Percentiles rank a stretch among this genome's conserved stretches.
Evolutionary conservation across 1,284 basidiomycete genomes (phyloP).

Genomic region (Fomes fomentarius): DNA sequence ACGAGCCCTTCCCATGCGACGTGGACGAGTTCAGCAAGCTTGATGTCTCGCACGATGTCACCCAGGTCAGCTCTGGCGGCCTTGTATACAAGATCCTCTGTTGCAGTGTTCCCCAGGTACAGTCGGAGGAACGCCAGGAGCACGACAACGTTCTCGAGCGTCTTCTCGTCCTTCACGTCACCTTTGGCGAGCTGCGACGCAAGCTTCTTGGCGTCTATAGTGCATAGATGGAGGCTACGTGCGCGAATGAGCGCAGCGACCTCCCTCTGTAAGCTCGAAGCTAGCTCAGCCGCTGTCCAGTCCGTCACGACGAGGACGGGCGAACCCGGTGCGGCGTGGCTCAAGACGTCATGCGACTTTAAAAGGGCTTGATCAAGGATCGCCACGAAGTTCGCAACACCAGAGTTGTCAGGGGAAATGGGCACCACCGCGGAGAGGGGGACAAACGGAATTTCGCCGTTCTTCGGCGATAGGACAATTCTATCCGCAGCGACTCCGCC

Average conservation of each 20-base stretch:
- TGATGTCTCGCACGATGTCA: constrained; percentile 44
- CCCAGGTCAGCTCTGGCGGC: constrained; percentile 49
- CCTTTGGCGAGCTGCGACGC: constrained; percentile 27
- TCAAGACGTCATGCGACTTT: constrained; percentile 66
- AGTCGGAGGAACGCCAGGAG: constrained; percentile 72
- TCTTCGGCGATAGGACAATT: constrained; percentile 57
- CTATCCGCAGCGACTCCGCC: constrained; percentile 68
- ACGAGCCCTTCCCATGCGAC: constrained; percentile 62
- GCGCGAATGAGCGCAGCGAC: constrained; percentile 45
- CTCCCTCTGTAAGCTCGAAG: constrained; percentile 52
- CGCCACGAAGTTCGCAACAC: constrained; percentile 69
- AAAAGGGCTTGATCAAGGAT: constrained; percentile 70
- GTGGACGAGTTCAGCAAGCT: constrained; percentile 50
- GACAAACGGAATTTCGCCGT: constrained; percentile 33
- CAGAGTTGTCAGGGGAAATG: constrained; percentile 45
- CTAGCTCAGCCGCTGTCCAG: constrained; percentile 65
- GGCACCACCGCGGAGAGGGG: constrained; percentile 58
- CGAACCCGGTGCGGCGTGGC: constrained; percentile 59
- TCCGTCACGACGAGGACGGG: constrained; percentile 62
- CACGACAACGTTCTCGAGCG: constrained; percentile 54
- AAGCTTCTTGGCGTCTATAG: constrained; percentile 52
- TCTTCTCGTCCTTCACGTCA: constrained; percentile 40
- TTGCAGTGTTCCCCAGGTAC: constrained; percentile 68
- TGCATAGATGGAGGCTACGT: constrained; percentile 59
- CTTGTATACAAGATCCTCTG: constrained; percentile 52